Percentiles rank a stretch among this genome's conserved stretches.
These are phyloP conservation scores for Trebouxia sp. DNA, from an alignment of 139 green algal species.

Conservation along the genomic window DNA sequence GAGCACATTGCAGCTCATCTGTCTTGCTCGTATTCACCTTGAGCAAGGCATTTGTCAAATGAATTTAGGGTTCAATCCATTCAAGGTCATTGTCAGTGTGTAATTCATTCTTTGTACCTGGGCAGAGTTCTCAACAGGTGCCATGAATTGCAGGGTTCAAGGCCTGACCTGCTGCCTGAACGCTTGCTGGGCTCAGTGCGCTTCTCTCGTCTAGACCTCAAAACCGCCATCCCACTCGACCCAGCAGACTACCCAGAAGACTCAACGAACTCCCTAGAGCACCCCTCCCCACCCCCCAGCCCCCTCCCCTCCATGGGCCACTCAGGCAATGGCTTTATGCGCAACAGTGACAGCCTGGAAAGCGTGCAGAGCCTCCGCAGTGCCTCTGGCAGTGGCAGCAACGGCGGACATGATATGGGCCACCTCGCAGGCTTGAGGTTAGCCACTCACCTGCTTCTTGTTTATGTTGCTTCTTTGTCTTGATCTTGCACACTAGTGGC, in stretches of 20 bases:
- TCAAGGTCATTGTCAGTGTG: no score
- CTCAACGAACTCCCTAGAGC: background rate
- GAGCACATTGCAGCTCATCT: no score
- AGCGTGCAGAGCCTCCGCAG: background rate
- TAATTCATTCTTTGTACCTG: no score
- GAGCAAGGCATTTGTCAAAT: no score
- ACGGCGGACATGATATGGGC: background rate
- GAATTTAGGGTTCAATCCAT: no score
- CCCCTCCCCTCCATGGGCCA: background rate
- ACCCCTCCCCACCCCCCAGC: background rate
- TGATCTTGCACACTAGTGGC: no score
- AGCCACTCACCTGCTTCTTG: background rate
- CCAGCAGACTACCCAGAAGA: conserved; percentile 1
- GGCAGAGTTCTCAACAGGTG: no score
- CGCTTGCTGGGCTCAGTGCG: conserved; percentile 45
- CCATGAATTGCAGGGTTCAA: conserved; percentile 36
- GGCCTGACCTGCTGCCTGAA: conserved; percentile 42
- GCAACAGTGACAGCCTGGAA: background rate
- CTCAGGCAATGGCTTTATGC: background rate
- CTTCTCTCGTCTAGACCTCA: conserved; percentile 46
- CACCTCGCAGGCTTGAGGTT: background rate
- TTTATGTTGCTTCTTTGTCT: no score
- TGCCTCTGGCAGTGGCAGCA: background rate
- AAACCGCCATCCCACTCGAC: conserved; percentile 36
- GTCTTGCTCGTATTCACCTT: no score